phyloP scores from a whole-genome alignment of 1,284 basidiomycete genomes.

The Apiotrichum gamsii region DNA sequence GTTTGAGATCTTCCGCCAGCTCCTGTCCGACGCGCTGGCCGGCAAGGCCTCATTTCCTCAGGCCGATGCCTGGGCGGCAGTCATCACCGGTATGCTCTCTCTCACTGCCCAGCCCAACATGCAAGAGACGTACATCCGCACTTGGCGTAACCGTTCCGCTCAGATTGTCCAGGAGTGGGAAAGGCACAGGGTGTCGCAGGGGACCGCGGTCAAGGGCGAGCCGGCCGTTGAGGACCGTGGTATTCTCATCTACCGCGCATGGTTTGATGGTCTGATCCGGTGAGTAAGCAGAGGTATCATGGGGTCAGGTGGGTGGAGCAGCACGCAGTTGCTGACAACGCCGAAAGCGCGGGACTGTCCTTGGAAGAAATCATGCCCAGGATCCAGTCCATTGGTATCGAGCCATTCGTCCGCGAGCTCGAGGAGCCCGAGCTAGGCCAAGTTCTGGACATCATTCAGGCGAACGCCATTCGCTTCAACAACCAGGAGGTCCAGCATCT shows the following conservation, averaged over 20 bases:
- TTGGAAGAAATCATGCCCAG: conserved; percentile 33
- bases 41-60: conserved; percentile 25
- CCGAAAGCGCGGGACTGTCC: conserved; percentile 24
- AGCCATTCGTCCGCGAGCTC: conserved; percentile 23
- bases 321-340: too few species aligned
- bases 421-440: conserved; percentile 15
- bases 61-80: conserved; percentile 38
- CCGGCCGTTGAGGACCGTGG: conserved; percentile 27
- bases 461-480: conserved; percentile 13
- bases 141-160: conserved; percentile 9
- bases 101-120: too few species aligned
- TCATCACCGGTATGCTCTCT: conserved; percentile 31
- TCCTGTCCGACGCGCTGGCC: conserved; percentile 28
- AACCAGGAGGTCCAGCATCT: conserved; percentile 15
- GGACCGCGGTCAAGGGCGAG: background rate
- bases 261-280: conserved; percentile 36
- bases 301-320: too few species aligned
- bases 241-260: conserved; percentile 43
- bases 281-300: too few species aligned
- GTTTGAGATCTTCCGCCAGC: conserved; percentile 41
- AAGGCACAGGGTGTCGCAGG: conserved; percentile 1
- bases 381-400: conserved; percentile 15
- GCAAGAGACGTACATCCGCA: too few species aligned
- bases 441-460: conserved; percentile 26
- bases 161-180: conserved; percentile 29